These are phyloP conservation scores for Lactarius deliciosus DNA, from an alignment of 768 basidiomycete genomes.

Conservation along the genomic window DNA sequence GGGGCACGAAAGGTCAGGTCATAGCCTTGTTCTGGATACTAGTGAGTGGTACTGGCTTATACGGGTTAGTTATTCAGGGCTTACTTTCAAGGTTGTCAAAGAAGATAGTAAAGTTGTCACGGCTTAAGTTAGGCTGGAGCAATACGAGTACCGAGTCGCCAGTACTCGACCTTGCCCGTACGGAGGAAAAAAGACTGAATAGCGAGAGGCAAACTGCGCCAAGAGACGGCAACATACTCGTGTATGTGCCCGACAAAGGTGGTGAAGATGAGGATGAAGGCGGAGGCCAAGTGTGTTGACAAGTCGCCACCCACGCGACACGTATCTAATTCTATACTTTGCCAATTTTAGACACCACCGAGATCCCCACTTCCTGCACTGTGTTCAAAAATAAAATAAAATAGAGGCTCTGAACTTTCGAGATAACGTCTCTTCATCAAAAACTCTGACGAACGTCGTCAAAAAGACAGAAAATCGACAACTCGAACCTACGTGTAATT, in stretches of 20 bases:
- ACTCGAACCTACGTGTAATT: neutral
- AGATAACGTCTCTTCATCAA: neutral
- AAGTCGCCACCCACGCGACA: slow-evolving; percentile 1
- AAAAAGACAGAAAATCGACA: neutral
- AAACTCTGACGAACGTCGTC: neutral
- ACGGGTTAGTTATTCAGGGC: slow-evolving; percentile 18
- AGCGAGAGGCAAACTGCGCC: slow-evolving; percentile 34
- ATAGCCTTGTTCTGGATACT: slow-evolving; percentile 69
- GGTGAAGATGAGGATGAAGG: neutral
- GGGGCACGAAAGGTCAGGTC: slow-evolving; percentile 84
- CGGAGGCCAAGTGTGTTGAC: too few relatives aligned
- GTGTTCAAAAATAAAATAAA: neutral
- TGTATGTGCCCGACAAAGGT: slow-evolving; percentile 8
- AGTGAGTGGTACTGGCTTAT: slow-evolving; percentile 14
- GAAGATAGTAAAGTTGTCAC: slow-evolving; percentile 75
- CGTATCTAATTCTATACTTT: neutral
- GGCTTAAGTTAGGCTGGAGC: slow-evolving; percentile 68
- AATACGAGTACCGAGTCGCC: slow-evolving; percentile 84
- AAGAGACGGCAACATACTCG: slow-evolving; percentile 34
- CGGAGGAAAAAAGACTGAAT: slow-evolving; percentile 34
- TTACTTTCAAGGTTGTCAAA: slow-evolving; percentile 75
- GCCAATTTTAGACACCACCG: neutral
- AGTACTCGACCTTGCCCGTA: slow-evolving; percentile 67
- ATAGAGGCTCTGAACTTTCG: neutral
- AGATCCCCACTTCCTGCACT: neutral